Evolutionary conservation across 768 basidiomycete genomes (phyloP).

Genomic region (Strobilomyces dryophilus): DNA sequence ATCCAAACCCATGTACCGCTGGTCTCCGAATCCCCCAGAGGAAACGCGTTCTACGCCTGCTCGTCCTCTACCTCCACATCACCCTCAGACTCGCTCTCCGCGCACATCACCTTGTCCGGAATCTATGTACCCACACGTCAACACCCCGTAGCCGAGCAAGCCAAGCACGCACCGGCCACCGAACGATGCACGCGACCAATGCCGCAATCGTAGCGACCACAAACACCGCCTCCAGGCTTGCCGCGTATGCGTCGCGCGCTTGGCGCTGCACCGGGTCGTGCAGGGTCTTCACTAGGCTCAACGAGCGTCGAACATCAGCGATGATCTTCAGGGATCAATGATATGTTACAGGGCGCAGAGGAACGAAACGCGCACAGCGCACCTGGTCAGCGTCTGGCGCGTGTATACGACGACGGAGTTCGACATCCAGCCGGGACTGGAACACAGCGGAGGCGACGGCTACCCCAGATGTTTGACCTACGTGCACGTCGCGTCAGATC

Average conservation of each 20-base stretch:
- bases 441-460: constrained; percentile 4
- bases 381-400: constrained; percentile 8
- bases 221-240: constrained; percentile 17
- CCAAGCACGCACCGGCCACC: constrained; percentile 13
- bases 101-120: no score
- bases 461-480: constrained; percentile 21
- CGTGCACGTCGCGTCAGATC: neutral
- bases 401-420: constrained; percentile 17
- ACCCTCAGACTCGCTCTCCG: no score
- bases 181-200: constrained; percentile 6
- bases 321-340: constrained; percentile 9
- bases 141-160: no score
- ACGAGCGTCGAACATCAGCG: constrained; percentile 13
- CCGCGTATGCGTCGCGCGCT: constrained; percentile 20
- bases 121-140: no score
- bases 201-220: constrained; percentile 16
- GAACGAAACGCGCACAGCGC: neutral
- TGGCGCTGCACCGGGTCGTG: neutral
- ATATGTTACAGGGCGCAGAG: no score
- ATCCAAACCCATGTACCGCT: no score
- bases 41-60: no score
- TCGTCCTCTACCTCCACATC: no score
- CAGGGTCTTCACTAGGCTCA: constrained; percentile 10
- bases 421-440: no score
- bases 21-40: no score